phyloP scores from a whole-genome alignment of 139 green algal species.

The Chlamydomonas asymmetrica region DNA sequence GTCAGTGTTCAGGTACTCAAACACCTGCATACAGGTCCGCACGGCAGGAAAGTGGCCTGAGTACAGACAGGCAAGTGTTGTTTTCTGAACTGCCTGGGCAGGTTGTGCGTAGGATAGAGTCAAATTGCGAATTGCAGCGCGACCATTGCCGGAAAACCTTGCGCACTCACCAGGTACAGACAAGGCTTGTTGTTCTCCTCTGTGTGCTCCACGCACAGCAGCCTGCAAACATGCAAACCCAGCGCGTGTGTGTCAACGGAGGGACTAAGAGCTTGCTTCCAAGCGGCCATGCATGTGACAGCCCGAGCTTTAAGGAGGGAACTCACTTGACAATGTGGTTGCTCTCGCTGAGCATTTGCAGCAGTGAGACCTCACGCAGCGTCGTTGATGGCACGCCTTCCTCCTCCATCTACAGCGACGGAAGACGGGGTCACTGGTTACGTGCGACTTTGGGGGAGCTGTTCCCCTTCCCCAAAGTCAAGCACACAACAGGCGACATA shows the following conservation, averaged over 20 bases:
- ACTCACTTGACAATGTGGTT: conserved; percentile 90
- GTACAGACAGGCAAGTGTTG: too few relatives aligned
- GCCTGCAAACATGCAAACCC: conserved; percentile 33
- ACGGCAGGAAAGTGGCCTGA: too few relatives aligned
- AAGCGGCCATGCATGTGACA: too few relatives aligned
- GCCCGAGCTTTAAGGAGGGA: too few relatives aligned
- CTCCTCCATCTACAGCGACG: conserved; percentile 96
- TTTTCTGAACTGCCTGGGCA: too few relatives aligned
- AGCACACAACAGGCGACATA: too few relatives aligned
- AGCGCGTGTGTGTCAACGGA: background rate
- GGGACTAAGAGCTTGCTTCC: background rate
- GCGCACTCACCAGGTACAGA: conserved; percentile 87
- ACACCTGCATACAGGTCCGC: too few relatives aligned
- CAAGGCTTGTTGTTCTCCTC: conserved; percentile 95
- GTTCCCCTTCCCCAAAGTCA: too few relatives aligned
- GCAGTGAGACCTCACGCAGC: conserved; percentile 94
- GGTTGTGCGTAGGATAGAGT: too few relatives aligned
- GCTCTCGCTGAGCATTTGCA: conserved; percentile 93
- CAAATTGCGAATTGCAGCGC: too few relatives aligned
- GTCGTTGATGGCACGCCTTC: conserved; percentile 97
- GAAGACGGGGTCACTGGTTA: too few relatives aligned
- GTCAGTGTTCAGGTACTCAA: conserved; percentile 97
- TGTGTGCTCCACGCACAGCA: conserved; percentile 92
- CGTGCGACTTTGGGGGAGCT: background rate
- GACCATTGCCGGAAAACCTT: too few relatives aligned